Base-by-base conservation (phyloP, 768 basidiomycete species). In the Auriscalpium microsporum region DNA sequence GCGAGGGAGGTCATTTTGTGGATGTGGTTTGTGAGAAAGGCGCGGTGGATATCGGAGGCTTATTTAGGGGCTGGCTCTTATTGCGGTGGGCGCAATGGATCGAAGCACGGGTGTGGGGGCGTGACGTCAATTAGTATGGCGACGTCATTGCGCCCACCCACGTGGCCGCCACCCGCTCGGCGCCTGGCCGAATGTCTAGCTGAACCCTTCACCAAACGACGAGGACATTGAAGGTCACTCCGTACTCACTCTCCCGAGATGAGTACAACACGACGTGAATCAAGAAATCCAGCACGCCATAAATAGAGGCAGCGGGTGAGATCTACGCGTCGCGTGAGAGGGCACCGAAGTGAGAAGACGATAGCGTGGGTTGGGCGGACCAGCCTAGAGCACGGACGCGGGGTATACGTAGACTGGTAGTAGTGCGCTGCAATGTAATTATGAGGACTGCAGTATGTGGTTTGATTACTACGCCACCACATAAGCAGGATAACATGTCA, bases 241-340 rank as follows among this genome's bases (percentile, higher is more conserved):
- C 28, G 28, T 28, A 28, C 28, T 5, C 28, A 28, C 28, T 4
- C 2, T 28, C 28, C 5, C 28, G 28, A 28, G 7, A 7, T 7
- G 4, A 28, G 10, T 11, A 76, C 84, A 28, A 7, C 28, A 2
- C 28, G 28, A 28, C 28, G 28, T 28, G 28, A 5, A 28, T 28
- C 28, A 28, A 5, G 28, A 28, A 28, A 28, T 28, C 28, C 28
- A 7, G 28, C 28, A 28, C 28, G 28, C 28, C 28, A 45, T 19
- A 17, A 21, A 28, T 28, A 28, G 28, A 4, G 28, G 7, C 28
- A 28, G 23, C 23, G 23, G 28, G 66, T 28, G 28, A 28, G 28
- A 28, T 28, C 28, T 28, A 7, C 28, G 28, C 28, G 4, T 2
- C 28, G 28, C 28, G 28, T 28, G 28, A 28, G 28, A 28, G 28